Percentiles rank a stretch among this genome's conserved stretches.
These are phyloP conservation scores for Voacanga thouarsii DNA, from an alignment of 257 asterid genomes.

Conservation along the genomic window DNA sequence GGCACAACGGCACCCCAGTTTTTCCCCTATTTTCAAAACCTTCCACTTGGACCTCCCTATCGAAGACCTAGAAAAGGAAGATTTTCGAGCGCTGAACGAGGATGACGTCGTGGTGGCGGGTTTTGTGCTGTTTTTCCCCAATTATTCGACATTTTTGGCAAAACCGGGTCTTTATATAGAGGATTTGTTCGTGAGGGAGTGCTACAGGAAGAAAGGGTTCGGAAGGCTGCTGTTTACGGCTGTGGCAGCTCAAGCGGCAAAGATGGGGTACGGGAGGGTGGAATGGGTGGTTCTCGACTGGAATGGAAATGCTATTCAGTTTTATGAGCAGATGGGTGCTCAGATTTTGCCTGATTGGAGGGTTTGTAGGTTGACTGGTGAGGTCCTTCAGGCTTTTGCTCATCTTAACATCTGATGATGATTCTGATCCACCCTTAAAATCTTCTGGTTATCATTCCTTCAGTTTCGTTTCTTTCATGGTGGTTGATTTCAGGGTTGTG, in stretches of 20 bases:
- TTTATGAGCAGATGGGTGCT: conserved; percentile 88
- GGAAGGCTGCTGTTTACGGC: conserved; percentile 65
- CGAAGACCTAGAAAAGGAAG: conserved; percentile 54
- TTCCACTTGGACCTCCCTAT: conserved; percentile 58
- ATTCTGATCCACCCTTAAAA: neutral
- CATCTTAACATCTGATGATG: conserved; percentile 31
- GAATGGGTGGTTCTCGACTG: conserved; percentile 95
- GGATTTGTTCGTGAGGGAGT: conserved; percentile 79
- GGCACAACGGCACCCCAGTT: conserved; percentile 7
- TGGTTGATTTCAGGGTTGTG: neutral
- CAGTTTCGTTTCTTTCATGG: too few relatives aligned
- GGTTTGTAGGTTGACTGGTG: conserved; percentile 75
- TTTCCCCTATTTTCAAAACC: conserved; percentile 29
- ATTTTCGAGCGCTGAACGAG: conserved; percentile 39
- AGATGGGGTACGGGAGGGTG: conserved; percentile 82
- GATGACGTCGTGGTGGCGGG: conserved; percentile 48
- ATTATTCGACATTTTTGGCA: conserved; percentile 72
- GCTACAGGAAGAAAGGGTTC: conserved; percentile 77
- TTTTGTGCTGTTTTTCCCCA: conserved; percentile 78
- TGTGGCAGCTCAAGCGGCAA: conserved; percentile 85
- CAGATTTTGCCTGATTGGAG: conserved; percentile 75
- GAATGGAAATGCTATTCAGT: conserved; percentile 63
- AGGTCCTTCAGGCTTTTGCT: conserved; percentile 60
- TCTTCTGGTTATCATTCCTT: neutral
- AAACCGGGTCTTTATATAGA: conserved; percentile 83